A percentile compares a stretch with the other conserved stretches of the same genome.
Evolutionary conservation across 1,284 basidiomycete species (phyloP).

Genomic region (Rhodofomes roseus): DNA sequence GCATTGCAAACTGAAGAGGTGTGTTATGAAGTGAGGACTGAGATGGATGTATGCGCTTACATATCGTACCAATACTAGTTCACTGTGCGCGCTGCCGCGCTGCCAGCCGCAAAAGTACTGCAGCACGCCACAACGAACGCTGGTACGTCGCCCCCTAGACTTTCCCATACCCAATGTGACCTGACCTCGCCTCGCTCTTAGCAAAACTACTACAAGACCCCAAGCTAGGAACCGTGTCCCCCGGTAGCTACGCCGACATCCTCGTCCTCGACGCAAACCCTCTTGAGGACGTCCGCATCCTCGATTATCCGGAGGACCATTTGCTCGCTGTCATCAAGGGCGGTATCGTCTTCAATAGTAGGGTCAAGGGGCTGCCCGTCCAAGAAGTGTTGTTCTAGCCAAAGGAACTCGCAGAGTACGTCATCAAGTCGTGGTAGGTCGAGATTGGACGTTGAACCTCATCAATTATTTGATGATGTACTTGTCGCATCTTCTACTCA

Average conservation of each 20-base stretch:
- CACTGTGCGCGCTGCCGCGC: conserved; percentile 35
- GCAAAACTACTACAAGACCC: conserved; percentile 35
- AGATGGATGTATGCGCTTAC: too few species aligned
- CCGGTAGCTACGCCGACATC: conserved; percentile 37
- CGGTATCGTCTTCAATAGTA: conserved; percentile 32
- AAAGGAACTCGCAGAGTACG: too few species aligned
- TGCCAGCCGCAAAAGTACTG: conserved; percentile 34
- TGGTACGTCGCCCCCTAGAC: conserved; percentile 20
- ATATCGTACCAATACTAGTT: conserved; percentile 22
- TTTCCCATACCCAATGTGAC: not conserved
- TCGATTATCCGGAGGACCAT: conserved; percentile 38
- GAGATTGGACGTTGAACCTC: too few species aligned
- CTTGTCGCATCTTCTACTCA: too few species aligned
- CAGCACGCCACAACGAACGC: conserved; percentile 43
- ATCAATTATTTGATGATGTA: too few species aligned
- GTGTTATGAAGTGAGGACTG: not conserved
- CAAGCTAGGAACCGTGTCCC: conserved; percentile 20
- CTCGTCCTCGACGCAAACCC: conserved; percentile 41
- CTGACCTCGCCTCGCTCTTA: conserved; percentile 10
- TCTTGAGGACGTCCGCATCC: conserved; percentile 39
- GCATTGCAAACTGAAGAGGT: conserved; percentile 39
- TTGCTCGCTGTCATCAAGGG: conserved; percentile 35
- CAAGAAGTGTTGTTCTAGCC: not conserved
- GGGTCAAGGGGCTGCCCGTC: conserved; percentile 12
- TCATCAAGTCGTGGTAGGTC: too few species aligned